Conservation (phyloP, 345 rosid genomes). For the Acer yangbiense region DNA sequence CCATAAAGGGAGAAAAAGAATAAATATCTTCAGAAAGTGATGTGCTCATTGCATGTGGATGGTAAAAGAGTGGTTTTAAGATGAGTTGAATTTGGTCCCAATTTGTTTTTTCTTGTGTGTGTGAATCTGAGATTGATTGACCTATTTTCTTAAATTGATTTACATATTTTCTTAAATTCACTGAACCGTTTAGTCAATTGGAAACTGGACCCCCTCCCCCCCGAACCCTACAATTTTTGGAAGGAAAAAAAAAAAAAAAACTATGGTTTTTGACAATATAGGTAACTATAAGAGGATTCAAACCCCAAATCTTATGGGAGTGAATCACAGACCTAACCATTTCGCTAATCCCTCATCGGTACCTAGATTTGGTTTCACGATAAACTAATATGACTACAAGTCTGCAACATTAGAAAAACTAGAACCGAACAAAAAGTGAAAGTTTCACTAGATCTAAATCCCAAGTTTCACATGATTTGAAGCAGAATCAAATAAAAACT, state of each 20-base stretch:
- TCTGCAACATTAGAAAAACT: too few relatives aligned
- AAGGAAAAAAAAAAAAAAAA: too few relatives aligned
- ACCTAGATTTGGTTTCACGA: background rate
- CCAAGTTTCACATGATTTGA: background rate
- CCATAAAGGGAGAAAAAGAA: slow-evolving; percentile 24
- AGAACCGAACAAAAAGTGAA: background rate
- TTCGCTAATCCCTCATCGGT: too few relatives aligned
- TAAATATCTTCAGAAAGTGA: slow-evolving; percentile 25
- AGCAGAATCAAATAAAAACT: background rate
- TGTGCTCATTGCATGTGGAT: slow-evolving; percentile 22
- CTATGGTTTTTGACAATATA: too few relatives aligned
- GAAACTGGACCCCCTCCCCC: too few relatives aligned
- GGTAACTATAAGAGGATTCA: too few relatives aligned
- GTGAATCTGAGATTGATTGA: background rate
- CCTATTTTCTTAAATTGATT: too few relatives aligned
- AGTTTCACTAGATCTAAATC: background rate
- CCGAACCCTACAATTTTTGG: too few relatives aligned
- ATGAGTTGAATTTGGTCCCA: slow-evolving; percentile 7
- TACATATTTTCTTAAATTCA: too few relatives aligned
- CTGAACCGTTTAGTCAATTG: too few relatives aligned
- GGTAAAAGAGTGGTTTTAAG: slow-evolving; percentile 23
- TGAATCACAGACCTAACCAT: too few relatives aligned
- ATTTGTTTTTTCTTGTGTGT: background rate
- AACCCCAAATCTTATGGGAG: too few relatives aligned
- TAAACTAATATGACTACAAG: background rate